These are phyloP conservation scores for Mortierella sp. DNA, from an alignment of 371 early-diverging fungal genomes.

Conservation along the genomic window DNA sequence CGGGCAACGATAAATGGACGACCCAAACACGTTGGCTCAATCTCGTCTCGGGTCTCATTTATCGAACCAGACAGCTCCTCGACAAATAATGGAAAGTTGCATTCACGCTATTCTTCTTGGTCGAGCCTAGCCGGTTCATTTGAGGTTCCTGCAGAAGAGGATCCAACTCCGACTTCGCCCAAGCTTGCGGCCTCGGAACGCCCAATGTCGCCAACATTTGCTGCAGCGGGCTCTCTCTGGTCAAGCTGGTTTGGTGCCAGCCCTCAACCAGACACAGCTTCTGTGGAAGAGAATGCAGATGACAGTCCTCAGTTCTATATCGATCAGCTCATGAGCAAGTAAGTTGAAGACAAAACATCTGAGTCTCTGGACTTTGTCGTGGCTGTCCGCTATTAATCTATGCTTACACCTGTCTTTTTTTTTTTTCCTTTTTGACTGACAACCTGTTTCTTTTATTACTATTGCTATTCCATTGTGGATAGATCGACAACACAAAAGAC, in stretches of 20 bases:
- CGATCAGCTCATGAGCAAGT: slow-evolving; percentile 52
- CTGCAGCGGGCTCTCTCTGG: slow-evolving; percentile 43
- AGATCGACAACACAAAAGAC: slow-evolving; percentile 45
- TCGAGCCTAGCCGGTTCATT: slow-evolving; percentile 51
- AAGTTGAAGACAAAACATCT: no score
- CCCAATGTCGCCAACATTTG: slow-evolving; percentile 45
- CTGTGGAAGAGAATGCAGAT: slow-evolving; percentile 27
- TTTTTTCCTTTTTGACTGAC: neutral
- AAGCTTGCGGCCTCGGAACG: slow-evolving; percentile 22
- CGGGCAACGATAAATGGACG: slow-evolving; percentile 2
- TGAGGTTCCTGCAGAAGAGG: slow-evolving; percentile 22
- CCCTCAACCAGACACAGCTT: slow-evolving; percentile 17
- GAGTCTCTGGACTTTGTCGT: neutral
- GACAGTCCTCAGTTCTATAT: slow-evolving; percentile 51
- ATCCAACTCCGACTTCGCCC: slow-evolving; percentile 7
- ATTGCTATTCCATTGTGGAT: neutral
- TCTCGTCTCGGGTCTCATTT: slow-evolving; percentile 39
- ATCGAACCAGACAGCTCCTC: slow-evolving; percentile 37
- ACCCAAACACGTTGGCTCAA: slow-evolving; percentile 37
- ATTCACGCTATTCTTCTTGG: slow-evolving; percentile 51
- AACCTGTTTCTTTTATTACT: neutral
- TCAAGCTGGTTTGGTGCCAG: slow-evolving; percentile 43
- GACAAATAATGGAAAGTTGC: slow-evolving; percentile 11
- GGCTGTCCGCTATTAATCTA: neutral
- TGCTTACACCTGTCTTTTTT: neutral